These are phyloP conservation scores for Durio zibethinus DNA, from an alignment of 345 rosid genomes.

Conservation along the genomic window DNA sequence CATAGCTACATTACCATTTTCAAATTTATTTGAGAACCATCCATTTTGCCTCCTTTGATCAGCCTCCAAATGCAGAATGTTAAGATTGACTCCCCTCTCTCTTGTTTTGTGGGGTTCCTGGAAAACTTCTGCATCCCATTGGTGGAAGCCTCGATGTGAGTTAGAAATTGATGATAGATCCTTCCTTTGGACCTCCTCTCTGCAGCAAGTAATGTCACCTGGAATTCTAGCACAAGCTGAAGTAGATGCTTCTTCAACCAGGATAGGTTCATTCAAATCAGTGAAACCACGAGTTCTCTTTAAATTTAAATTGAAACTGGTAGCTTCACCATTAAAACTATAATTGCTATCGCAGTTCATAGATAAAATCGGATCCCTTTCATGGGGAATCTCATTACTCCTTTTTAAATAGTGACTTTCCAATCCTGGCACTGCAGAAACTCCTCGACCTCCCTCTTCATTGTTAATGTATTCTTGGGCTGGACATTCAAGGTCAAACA, in stretches of 20 bases:
- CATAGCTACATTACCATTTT: conserved; percentile 26
- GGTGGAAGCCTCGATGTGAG: conserved; percentile 17
- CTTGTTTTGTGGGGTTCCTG: conserved; percentile 31
- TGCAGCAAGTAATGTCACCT: conserved; percentile 17
- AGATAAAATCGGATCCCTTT: conserved; percentile 18
- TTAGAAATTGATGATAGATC: conserved; percentile 23
- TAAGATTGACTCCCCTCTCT: conserved; percentile 28
- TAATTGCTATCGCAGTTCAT: conserved; percentile 1
- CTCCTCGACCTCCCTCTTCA: conserved; percentile 32
- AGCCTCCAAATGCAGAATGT: conserved; percentile 31
- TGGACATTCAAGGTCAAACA: conserved; percentile 62
- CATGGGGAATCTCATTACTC: conserved; percentile 20
- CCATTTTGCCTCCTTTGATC: conserved; percentile 29
- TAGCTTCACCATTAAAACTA: conserved; percentile 33
- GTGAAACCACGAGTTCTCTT: conserved; percentile 32
- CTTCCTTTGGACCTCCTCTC: conserved; percentile 23
- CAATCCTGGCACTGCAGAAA: conserved; percentile 24
- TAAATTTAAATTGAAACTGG: conserved; percentile 14
- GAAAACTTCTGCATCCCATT: conserved; percentile 24
- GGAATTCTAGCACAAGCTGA: conserved; percentile 25
- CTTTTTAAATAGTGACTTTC: conserved; percentile 14
- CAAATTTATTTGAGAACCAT: conserved; percentile 23
- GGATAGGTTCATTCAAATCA: conserved; percentile 54
- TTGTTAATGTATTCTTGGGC: conserved; percentile 47
- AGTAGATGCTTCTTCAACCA: conserved; percentile 35